A percentile compares a stretch with the other conserved stretches of the same genome.
phyloP scores from a whole-genome alignment of 352 stramenopile genomes.

The Phytophthora lateralis region DNA sequence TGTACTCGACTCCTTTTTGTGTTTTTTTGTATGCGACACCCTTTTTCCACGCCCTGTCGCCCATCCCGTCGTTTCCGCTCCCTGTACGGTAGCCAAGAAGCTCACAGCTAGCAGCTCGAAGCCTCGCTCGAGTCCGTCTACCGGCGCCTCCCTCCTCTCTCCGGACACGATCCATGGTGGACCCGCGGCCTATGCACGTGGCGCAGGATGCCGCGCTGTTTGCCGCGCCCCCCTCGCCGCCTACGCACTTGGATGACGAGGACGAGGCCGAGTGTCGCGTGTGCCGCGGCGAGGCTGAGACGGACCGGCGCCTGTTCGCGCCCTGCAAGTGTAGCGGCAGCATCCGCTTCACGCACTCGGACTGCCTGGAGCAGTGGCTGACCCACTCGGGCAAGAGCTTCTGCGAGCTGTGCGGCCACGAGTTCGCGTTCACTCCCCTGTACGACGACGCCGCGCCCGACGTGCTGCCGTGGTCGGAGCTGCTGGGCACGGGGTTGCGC shows the following conservation, averaged over 20 bases:
- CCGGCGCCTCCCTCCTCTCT: not conserved
- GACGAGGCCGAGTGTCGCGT: conserved; percentile 94
- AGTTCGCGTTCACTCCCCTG: conserved; percentile 93
- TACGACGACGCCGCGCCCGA: conserved; percentile 90
- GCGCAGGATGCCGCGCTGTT: conserved; percentile 2
- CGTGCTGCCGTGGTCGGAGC: conserved; percentile 87
- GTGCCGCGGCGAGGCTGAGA: conserved; percentile 91
- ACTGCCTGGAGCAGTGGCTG: conserved; percentile 95
- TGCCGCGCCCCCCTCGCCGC: not conserved
- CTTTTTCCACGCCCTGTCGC: too few relatives aligned
- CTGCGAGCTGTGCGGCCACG: conserved; percentile 93
- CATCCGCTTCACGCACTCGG: conserved; percentile 94
- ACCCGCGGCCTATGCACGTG: conserved; percentile 11
- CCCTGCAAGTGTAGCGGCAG: conserved; percentile 95
- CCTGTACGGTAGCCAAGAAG: not conserved
- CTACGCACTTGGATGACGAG: conserved; percentile 38
- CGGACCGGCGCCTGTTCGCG: conserved; percentile 73
- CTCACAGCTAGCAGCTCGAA: not conserved
- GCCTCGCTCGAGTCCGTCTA: not conserved
- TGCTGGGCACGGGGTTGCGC: conserved; percentile 83
- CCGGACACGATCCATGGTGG: conserved; percentile 7
- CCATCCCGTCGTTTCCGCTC: too few relatives aligned
- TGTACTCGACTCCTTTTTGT: too few relatives aligned
- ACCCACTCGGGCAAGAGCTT: conserved; percentile 91
- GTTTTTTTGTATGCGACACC: too few relatives aligned